phyloP scores from a whole-genome alignment of 495 filamentous ascomycete species.

The Terfezia claveryi region DNA sequence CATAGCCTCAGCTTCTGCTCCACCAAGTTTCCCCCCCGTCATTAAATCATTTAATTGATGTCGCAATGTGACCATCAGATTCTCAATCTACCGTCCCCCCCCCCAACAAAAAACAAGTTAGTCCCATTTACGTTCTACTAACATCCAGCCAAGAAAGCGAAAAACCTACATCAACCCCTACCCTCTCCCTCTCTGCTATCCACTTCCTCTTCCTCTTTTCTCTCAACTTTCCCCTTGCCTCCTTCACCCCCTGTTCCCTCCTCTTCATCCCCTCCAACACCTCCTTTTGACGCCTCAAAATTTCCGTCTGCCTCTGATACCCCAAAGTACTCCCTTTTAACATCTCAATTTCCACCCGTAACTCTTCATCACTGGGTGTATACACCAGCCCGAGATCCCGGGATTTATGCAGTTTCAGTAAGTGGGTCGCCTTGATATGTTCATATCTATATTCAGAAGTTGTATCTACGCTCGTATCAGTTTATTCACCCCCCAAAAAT shows the following conservation, averaged over 20 bases:
- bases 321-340: background rate
- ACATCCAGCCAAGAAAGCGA: too few species aligned
- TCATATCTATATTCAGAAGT: background rate
- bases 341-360: background rate
- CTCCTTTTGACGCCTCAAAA: background rate
- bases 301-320: background rate
- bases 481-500: background rate
- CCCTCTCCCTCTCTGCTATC: background rate
- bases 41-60: background rate
- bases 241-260: background rate
- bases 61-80: background rate
- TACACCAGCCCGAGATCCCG: background rate
- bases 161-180: background rate
- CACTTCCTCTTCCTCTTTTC: background rate
- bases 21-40: too few species aligned
- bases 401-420: background rate
- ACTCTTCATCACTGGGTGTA: background rate
- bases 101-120: background rate
- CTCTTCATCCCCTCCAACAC: background rate
- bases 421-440: background rate
- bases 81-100: background rate
- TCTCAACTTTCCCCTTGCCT: background rate
- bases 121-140: background rate
- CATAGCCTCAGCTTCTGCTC: background rate
- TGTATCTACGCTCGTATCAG: background rate